A percentile compares a stretch with the other conserved stretches of the same genome.
phyloP scores from a whole-genome alignment of 257 asterid species.

The Penstemon davidsonii region DNA sequence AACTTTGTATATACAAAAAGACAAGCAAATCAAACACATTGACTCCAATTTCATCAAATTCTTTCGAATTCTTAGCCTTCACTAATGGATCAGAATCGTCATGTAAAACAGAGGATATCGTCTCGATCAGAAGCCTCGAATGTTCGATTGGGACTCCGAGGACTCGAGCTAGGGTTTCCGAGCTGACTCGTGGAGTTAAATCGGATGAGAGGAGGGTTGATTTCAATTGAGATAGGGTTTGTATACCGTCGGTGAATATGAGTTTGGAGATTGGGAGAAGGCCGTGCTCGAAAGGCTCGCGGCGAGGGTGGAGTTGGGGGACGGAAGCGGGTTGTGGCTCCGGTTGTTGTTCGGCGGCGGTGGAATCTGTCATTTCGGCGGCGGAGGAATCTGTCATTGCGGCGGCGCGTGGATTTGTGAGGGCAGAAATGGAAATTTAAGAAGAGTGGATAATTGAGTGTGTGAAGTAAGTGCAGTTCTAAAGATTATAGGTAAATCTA shows the following conservation, averaged over 20 bases:
- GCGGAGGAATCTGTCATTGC: background rate
- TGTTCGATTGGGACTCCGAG: constrained; percentile 67
- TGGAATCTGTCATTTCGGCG: constrained; percentile 36
- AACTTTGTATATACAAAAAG: constrained; percentile 74
- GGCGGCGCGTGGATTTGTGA: constrained; percentile 38
- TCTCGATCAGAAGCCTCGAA: constrained; percentile 69
- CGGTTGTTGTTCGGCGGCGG: constrained; percentile 20
- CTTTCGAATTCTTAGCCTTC: constrained; percentile 38
- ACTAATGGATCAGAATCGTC: constrained; percentile 63
- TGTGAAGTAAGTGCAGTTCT: too few relatives aligned
- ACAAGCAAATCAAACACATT: constrained; percentile 75
- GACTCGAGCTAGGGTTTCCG: constrained; percentile 42
- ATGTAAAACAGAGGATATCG: constrained; percentile 58
- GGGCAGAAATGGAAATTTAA: too few relatives aligned
- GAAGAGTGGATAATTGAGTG: too few relatives aligned
- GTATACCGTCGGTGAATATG: constrained; percentile 71
- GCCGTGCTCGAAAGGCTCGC: constrained; percentile 93
- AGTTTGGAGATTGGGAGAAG: constrained; percentile 79
- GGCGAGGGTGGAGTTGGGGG: constrained; percentile 64
- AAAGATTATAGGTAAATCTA: too few relatives aligned
- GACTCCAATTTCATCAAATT: constrained; percentile 61
- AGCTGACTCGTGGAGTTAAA: constrained; percentile 44
- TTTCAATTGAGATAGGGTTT: constrained; percentile 65
- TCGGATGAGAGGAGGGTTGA: constrained; percentile 57
- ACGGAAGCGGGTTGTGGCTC: constrained; percentile 31